These are phyloP conservation scores for Coniochaeta prunicola DNA, from an alignment of 2,329 filamentous ascomycete species.

Conservation along the genomic window DNA sequence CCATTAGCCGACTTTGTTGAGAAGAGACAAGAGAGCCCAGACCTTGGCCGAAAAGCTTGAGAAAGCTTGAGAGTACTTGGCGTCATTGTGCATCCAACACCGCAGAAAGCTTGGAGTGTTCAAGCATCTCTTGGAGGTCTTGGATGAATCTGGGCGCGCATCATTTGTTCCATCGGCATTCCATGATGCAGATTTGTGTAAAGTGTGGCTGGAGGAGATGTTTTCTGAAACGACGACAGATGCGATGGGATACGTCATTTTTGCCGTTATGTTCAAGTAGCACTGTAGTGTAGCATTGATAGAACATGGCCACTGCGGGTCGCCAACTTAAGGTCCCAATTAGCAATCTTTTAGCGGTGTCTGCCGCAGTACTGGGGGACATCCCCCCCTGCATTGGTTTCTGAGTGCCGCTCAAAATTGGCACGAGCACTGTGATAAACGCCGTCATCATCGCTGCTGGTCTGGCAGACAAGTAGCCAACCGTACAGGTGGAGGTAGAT, in stretches of 20 bases:
- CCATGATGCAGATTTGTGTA: neutral
- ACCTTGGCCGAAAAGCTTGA: neutral
- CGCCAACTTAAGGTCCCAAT: neutral
- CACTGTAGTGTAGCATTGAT: neutral
- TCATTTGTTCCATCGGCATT: neutral
- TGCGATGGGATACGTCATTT: neutral
- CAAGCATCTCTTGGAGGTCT: neutral
- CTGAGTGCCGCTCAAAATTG: neutral
- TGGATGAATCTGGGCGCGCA: neutral
- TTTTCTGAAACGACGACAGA: neutral
- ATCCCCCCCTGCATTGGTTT: neutral
- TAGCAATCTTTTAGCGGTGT: neutral
- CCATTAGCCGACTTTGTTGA: neutral
- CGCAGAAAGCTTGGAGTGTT: neutral
- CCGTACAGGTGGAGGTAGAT: neutral
- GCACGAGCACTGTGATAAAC: neutral
- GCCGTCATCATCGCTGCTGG: neutral
- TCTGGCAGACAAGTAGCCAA: neutral
- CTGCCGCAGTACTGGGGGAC: neutral
- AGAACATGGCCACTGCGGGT: neutral
- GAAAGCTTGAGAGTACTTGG: neutral
- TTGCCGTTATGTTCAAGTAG: too few species aligned
- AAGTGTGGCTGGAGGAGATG: neutral
- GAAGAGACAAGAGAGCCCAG: neutral
- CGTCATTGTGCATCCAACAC: neutral